These are phyloP conservation scores for Skeletonema potamos DNA, from an alignment of 108 stramenopile species.

Conservation along the genomic window DNA sequence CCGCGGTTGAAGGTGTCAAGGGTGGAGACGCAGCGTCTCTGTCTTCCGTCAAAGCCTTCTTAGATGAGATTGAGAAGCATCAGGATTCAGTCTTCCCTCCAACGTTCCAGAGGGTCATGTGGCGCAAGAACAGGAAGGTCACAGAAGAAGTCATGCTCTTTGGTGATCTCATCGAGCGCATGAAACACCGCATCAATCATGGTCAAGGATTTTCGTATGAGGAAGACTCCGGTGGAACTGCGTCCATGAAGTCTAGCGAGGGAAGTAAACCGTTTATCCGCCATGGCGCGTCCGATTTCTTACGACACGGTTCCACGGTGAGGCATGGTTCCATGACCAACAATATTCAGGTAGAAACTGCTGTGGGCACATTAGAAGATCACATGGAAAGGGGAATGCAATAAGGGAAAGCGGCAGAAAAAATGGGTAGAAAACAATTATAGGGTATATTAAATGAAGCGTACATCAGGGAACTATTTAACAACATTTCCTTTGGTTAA, in stretches of 20 bases:
- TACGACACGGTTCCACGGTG: constrained; percentile 18
- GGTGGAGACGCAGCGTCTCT: constrained; percentile 28
- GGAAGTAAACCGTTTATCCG: constrained; percentile 11
- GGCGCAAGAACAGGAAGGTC: constrained; percentile 43
- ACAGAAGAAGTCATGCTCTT: constrained; percentile 39
- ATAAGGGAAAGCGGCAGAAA: not conserved
- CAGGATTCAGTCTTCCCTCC: constrained; percentile 40
- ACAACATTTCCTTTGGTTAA: not conserved
- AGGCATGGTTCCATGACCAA: constrained; percentile 11
- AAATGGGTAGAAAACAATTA: not conserved
- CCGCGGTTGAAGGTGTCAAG: constrained; percentile 26
- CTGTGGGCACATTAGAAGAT: constrained; percentile 12
- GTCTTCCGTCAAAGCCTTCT: constrained; percentile 32
- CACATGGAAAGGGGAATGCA: not conserved
- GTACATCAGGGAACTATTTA: not conserved
- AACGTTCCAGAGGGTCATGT: constrained; percentile 33
- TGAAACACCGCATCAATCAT: constrained; percentile 29
- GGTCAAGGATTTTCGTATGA: constrained; percentile 34
- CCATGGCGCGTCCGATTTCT: constrained; percentile 27
- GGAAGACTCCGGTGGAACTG: constrained; percentile 17
- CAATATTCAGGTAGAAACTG: constrained; percentile 9
- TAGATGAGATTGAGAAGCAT: constrained; percentile 36
- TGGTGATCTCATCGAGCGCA: constrained; percentile 47
- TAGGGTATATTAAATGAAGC: too few species aligned
- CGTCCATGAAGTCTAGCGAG: constrained; percentile 20